A percentile compares a stretch with the other conserved stretches of the same genome.
phyloP scores from a whole-genome alignment of 2,329 filamentous ascomycete genomes.

The Harringtonia lauricola region DNA sequence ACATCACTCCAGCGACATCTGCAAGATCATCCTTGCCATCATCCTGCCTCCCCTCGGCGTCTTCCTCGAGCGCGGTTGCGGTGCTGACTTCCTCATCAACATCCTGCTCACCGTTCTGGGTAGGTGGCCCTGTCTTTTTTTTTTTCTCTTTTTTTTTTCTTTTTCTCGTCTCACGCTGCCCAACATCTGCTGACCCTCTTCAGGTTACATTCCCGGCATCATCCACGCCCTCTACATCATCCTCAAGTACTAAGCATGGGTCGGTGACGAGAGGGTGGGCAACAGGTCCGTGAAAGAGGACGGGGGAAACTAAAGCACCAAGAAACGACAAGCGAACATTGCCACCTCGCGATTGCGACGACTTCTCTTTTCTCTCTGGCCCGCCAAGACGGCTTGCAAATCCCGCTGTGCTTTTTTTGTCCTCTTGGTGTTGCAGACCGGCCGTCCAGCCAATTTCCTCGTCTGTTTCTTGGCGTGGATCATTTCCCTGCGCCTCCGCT shows the following conservation, averaged over 20 bases:
- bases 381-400: too few relatives aligned
- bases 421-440: too few relatives aligned
- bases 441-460: too few relatives aligned
- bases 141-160: not conserved
- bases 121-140: conserved; percentile 19
- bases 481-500: too few relatives aligned
- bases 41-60: conserved; percentile 84
- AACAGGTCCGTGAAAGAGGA: too few relatives aligned
- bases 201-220: conserved; percentile 63
- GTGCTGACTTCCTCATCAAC: conserved; percentile 83
- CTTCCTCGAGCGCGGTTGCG: conserved; percentile 88
- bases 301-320: too few relatives aligned
- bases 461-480: too few relatives aligned
- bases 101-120: conserved; percentile 71
- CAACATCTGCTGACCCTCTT: not conserved
- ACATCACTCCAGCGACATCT: conserved; percentile 35
- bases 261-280: not conserved
- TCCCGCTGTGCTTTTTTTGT: too few relatives aligned
- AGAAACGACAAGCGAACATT: too few relatives aligned
- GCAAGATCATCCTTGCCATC: conserved; percentile 73
- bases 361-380: too few relatives aligned
- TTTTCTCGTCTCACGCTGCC: too few relatives aligned
- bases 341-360: too few relatives aligned
- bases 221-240: conserved; percentile 94
- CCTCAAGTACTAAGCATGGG: conserved; percentile 61